These are phyloP conservation scores for Wickerhamiella nectarea DNA, from an alignment of 805 yeast genomes.

Conservation along the genomic window DNA sequence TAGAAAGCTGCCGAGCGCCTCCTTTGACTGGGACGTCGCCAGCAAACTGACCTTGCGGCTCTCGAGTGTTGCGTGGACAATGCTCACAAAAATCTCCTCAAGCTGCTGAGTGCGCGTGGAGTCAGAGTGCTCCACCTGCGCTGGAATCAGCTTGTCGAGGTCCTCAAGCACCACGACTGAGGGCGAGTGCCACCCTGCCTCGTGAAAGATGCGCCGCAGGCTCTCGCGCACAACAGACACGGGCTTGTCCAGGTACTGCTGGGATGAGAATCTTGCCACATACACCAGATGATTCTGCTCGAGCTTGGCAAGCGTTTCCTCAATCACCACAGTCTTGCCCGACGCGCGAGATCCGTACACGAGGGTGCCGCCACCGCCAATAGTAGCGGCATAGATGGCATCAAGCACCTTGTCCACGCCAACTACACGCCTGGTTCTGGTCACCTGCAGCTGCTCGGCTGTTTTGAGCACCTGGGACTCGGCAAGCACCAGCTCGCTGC, in stretches of 20 bases:
- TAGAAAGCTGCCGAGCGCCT: slow-evolving; percentile 45
- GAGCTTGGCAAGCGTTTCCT: slow-evolving; percentile 31
- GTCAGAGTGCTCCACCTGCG: slow-evolving; percentile 49
- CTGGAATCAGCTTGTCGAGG: slow-evolving; percentile 56
- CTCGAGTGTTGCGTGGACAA: slow-evolving; percentile 30
- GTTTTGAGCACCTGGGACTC: slow-evolving; percentile 15
- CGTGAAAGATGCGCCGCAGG: slow-evolving; percentile 33
- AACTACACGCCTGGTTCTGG: slow-evolving; percentile 28
- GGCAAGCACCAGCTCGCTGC: slow-evolving; percentile 14
- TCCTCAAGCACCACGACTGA: slow-evolving; percentile 65
- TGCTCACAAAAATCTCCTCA: slow-evolving; percentile 43
- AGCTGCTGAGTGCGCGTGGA: slow-evolving; percentile 49
- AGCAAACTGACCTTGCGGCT: slow-evolving; percentile 41
- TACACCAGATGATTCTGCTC: slow-evolving; percentile 31
- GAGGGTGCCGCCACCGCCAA: slow-evolving; percentile 42
- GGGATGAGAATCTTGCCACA: slow-evolving; percentile 39
- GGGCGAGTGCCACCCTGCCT: slow-evolving; percentile 66
- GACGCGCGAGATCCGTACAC: slow-evolving; percentile 66
- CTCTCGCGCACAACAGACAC: slow-evolving; percentile 34
- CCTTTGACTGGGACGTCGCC: slow-evolving; percentile 50
- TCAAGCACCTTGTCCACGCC: slow-evolving; percentile 42
- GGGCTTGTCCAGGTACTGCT: slow-evolving; percentile 42
- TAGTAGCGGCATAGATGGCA: slow-evolving; percentile 30
- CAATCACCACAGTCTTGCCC: slow-evolving; percentile 56
- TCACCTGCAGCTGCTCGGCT: background rate